phyloP scores from a whole-genome alignment of 805 yeast species.

The Teunomyces gatunensis region DNA sequence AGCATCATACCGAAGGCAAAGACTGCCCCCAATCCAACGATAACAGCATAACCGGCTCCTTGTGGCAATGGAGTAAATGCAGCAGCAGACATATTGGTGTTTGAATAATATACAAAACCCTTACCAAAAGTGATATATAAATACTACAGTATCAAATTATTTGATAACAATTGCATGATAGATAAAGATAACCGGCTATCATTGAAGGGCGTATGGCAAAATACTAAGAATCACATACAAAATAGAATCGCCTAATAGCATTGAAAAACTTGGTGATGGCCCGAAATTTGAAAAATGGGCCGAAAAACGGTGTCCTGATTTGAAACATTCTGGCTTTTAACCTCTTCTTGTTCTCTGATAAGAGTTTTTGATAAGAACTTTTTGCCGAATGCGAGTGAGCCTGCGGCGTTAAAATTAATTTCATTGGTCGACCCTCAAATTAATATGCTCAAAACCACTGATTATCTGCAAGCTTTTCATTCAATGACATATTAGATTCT shows the following conservation, averaged over 20 bases:
- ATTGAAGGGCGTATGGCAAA: background rate
- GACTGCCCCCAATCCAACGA: constrained; percentile 81
- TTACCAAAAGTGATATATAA: background rate
- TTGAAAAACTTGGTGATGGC: background rate
- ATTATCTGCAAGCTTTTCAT: background rate
- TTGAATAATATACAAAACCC: background rate
- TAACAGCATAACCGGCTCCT: constrained; percentile 85
- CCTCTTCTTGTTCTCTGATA: background rate
- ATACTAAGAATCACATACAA: background rate
- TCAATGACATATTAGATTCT: background rate
- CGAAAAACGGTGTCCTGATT: background rate
- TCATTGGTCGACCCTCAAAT: background rate
- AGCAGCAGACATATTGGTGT: constrained; percentile 14
- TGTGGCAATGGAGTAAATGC: constrained; percentile 49
- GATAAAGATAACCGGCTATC: background rate
- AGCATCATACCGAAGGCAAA: constrained; percentile 78
- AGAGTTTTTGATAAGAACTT: constrained; percentile 1
- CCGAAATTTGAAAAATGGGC: constrained; percentile 4
- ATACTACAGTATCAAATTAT: background rate
- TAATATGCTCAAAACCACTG: background rate
- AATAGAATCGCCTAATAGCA: background rate
- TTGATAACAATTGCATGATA: background rate
- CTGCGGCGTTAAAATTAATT: background rate
- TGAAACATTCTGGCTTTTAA: background rate
- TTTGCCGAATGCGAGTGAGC: background rate